Percentiles rank a stretch among this genome's conserved stretches.
Conservation (phyloP, 2,329 filamentous ascomycete genomes). For the Talaromyces sp. region DNA sequence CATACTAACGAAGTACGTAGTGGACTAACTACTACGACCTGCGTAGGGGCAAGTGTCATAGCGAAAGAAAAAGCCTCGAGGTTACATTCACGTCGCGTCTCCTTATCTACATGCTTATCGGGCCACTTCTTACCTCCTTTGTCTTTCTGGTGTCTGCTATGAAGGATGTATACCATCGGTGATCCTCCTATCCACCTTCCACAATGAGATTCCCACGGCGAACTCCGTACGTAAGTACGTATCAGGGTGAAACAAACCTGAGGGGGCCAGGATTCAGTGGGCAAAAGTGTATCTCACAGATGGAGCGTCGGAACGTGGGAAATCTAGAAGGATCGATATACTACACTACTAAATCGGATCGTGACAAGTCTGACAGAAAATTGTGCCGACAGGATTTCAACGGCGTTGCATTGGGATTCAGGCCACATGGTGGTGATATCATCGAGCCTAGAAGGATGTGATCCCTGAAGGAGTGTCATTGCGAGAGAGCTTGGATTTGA, state of each 20-base stretch:
- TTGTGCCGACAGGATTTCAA: background rate
- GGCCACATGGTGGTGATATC: background rate
- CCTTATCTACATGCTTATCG: background rate
- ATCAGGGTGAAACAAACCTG: slow-evolving; percentile 12
- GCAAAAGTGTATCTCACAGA: background rate
- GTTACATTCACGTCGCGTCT: slow-evolving; percentile 1
- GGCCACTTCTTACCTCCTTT: background rate
- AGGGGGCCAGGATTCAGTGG: background rate
- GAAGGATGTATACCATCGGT: background rate
- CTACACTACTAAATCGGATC: background rate
- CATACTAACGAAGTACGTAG: no score
- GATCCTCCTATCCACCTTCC: background rate
- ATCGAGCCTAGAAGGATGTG: background rate
- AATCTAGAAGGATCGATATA: slow-evolving; percentile 14
- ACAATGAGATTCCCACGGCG: background rate
- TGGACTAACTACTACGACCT: background rate
- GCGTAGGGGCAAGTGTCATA: background rate
- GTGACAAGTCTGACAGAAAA: background rate
- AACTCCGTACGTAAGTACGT: background rate
- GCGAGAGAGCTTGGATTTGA: background rate
- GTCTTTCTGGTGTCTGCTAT: background rate
- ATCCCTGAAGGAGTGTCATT: background rate
- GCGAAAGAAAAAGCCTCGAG: background rate
- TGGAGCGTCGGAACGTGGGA: background rate
- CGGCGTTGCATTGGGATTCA: background rate